Evolutionary conservation across 1,284 basidiomycete species (phyloP).

Genomic region (Tranzscheliella williamsii): DNA sequence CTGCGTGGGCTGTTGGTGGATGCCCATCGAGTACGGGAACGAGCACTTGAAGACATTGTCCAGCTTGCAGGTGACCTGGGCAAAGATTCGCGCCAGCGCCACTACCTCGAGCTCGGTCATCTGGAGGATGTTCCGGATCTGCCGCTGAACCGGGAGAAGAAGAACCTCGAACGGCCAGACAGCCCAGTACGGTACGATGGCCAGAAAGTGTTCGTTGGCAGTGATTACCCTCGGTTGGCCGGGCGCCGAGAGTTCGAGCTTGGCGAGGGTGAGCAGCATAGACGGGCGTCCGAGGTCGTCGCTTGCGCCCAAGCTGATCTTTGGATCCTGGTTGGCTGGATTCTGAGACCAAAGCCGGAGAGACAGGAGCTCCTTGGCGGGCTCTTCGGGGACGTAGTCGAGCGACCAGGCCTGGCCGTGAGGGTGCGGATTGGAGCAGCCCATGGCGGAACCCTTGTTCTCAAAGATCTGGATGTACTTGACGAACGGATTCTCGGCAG

Average conservation of each 20-base stretch:
- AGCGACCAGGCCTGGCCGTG: slow-evolving; percentile 88
- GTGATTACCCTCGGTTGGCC: slow-evolving; percentile 70
- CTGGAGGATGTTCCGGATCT: slow-evolving; percentile 43
- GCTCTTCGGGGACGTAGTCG: slow-evolving; percentile 56
- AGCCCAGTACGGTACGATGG: slow-evolving; percentile 93
- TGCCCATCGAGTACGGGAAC: slow-evolving; percentile 96
- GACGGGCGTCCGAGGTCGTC: slow-evolving; percentile 71
- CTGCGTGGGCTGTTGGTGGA: slow-evolving; percentile 72
- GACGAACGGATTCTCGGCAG: slow-evolving; percentile 54
- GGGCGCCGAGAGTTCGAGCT: slow-evolving; percentile 69
- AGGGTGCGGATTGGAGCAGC: slow-evolving; percentile 92
- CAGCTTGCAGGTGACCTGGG: slow-evolving; percentile 51
- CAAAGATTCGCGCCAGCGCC: slow-evolving; percentile 63
- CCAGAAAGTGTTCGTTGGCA: slow-evolving; percentile 77
- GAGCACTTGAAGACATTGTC: slow-evolving; percentile 66
- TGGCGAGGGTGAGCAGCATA: slow-evolving; percentile 82
- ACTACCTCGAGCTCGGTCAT: slow-evolving; percentile 35
- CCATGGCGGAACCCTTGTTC: slow-evolving; percentile 96
- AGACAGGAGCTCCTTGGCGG: slow-evolving; percentile 43
- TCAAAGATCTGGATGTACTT: slow-evolving; percentile 64
- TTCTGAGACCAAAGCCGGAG: slow-evolving; percentile 43
- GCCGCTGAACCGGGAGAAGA: slow-evolving; percentile 43
- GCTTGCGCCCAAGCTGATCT: slow-evolving; percentile 63
- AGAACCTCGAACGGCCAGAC: slow-evolving; percentile 91
- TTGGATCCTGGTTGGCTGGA: slow-evolving; percentile 12